Evolutionary conservation across 176 grass and related monocot genomes (phyloP).

Genomic region (Tillandsia leiboldiana): DNA sequence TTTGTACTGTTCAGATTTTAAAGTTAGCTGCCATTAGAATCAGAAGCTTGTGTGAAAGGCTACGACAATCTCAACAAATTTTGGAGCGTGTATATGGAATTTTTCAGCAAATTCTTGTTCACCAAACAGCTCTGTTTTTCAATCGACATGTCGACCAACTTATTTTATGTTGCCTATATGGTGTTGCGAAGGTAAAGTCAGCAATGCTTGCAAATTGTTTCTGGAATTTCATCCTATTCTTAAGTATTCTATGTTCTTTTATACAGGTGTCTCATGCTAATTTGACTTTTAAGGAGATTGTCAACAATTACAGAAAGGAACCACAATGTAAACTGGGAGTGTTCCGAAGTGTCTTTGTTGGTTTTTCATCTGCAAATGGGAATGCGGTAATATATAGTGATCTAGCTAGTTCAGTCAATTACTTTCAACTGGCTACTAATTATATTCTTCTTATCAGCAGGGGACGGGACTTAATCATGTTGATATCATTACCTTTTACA

Average conservation of each 20-base stretch:
- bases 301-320: slow-evolving; percentile 69
- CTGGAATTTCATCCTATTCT: slow-evolving; percentile 15
- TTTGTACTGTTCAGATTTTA: slow-evolving; percentile 47
- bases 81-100: slow-evolving; percentile 55
- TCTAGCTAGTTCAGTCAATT: slow-evolving; percentile 13
- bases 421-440: slow-evolving; percentile 16
- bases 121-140: slow-evolving; percentile 74
- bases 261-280: slow-evolving; percentile 48
- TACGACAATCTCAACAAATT: slow-evolving; percentile 46
- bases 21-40: slow-evolving; percentile 93
- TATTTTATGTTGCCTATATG: slow-evolving; percentile 90
- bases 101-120: slow-evolving; percentile 67
- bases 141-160: slow-evolving; percentile 87
- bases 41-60: slow-evolving; percentile 78
- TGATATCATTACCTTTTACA: slow-evolving; percentile 89
- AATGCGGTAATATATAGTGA: slow-evolving; percentile 38
- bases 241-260: slow-evolving; percentile 30
- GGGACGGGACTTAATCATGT: slow-evolving; percentile 50
- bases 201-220: not conserved
- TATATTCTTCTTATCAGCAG: slow-evolving; percentile 31
- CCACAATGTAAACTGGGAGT: slow-evolving; percentile 77
- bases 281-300: slow-evolving; percentile 65
- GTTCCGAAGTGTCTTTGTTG: slow-evolving; percentile 61
- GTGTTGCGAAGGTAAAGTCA: slow-evolving; percentile 71
- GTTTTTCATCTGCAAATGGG: slow-evolving; percentile 32